Percentiles rank a stretch among this genome's conserved stretches.
These are phyloP conservation scores for Lactarius pseudohatsudake DNA, from an alignment of 768 basidiomycete genomes.

Conservation along the genomic window DNA sequence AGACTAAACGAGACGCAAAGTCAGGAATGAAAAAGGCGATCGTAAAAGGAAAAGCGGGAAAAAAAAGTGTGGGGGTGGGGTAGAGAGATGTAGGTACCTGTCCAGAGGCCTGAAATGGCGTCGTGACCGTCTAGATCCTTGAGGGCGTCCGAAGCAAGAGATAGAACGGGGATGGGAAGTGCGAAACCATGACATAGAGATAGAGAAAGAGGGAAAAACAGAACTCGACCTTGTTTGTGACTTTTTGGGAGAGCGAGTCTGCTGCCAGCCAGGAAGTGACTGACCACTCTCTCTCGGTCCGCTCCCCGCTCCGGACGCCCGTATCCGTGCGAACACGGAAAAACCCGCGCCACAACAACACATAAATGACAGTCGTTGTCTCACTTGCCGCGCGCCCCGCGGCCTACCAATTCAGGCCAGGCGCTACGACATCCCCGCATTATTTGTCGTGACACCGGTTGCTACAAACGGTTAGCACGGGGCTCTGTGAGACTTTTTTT, in stretches of 20 bases:
- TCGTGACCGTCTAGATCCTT: conserved; percentile 67
- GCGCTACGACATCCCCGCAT: conserved; percentile 25
- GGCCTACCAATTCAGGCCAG: conserved; percentile 7
- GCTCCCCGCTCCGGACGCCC: not conserved
- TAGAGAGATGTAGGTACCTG: conserved; percentile 52
- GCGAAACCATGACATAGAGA: conserved; percentile 43
- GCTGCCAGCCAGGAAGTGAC: not conserved
- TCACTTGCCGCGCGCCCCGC: conserved; percentile 14
- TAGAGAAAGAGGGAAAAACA: not conserved
- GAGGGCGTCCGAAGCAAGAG: conserved; percentile 63
- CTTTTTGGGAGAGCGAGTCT: not conserved
- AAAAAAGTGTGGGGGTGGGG: conserved; percentile 14
- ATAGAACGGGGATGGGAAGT: conserved; percentile 63
- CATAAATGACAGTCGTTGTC: too few species aligned
- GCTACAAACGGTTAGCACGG: conserved; percentile 11
- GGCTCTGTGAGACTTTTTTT: not conserved
- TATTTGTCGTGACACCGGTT: conserved; percentile 5
- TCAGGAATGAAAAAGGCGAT: conserved; percentile 1
- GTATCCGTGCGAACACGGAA: not conserved
- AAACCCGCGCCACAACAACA: conserved; percentile 2
- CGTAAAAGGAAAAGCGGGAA: conserved; percentile 3
- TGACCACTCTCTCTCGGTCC: not conserved
- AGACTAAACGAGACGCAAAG: conserved; percentile 48
- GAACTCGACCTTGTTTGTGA: not conserved
- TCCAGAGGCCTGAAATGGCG: conserved; percentile 67